Evolutionary conservation across 768 basidiomycete species (phyloP), one percentile per base, ranked within the genome.

Genomic region (Kwoniella sp.): DNA sequence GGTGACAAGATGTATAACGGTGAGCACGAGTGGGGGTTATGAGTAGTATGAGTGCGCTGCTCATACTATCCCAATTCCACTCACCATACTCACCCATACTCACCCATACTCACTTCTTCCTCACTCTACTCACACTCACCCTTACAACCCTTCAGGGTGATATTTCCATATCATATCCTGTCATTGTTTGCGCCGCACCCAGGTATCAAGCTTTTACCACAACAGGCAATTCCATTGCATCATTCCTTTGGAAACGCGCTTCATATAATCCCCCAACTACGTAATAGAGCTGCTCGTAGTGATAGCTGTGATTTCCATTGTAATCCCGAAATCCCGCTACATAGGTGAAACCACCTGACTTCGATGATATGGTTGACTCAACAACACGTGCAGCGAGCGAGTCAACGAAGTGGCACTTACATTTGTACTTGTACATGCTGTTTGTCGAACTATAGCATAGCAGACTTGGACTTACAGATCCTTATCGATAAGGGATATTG

Each of bases 241-340:
- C 40, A 44, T 44, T 44, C 40, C 40, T 44, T 44, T 44, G 40
- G 40, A 44, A 9, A 44, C 40, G 40, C 40, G 17, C 40, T 6
- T 13, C 33, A 44, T 19, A 44, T 19, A 10, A 44, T 33, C 33
- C 33, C 40, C 40, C 40, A 44, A 19, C 40, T 44, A 44, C 40
- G 40, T 44, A 44, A 44, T 44, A 19, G 3, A 19, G 40, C 17
- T 33, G 33, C 5, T 33, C 5, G 33, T 33, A 33, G 13, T 33
- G 33, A 33, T 5, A 44, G 40, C 40, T 44, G 40, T 44, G 40
- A 44, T 44, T 44, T 44, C 40, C n/a, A 13, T 33, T 37, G 50
- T 58, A 58, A 49, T 49, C n/a, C 57, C 57, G 57, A 58, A 58
- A 58, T 47, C 29, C 57, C 57, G 57, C 49, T 22, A 12, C 4